Evolutionary conservation across 2,329 filamentous ascomycete genomes (phyloP).

Genomic region (Aspergillus aculeatus): DNA sequence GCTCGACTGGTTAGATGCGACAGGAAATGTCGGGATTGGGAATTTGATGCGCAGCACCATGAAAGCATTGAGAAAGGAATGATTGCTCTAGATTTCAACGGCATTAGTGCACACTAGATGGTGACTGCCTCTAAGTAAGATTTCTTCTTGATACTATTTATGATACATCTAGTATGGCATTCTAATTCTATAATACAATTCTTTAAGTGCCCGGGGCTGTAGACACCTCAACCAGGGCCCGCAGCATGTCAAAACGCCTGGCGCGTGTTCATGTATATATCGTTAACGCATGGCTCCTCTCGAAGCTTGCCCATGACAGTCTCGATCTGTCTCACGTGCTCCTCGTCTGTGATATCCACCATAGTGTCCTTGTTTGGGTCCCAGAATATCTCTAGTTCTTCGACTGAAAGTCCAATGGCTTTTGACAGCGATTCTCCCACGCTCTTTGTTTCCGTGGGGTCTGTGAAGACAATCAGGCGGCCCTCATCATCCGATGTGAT

Average conservation of each 20-base stretch:
- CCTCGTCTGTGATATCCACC: constrained; percentile 59
- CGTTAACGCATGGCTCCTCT: constrained; percentile 72
- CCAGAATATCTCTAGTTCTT: constrained; percentile 80
- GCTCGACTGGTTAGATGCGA: constrained; percentile 63
- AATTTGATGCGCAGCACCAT: constrained; percentile 78
- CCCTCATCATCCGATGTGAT: constrained; percentile 62
- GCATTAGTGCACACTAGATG: no score
- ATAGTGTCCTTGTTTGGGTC: constrained; percentile 77
- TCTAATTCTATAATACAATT: background rate
- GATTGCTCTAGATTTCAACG: background rate
- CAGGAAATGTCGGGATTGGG: constrained; percentile 64
- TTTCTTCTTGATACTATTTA: background rate
- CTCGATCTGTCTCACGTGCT: constrained; percentile 57
- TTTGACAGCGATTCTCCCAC: constrained; percentile 64
- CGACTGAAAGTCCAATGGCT: constrained; percentile 64
- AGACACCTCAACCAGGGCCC: background rate
- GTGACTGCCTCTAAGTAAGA: background rate
- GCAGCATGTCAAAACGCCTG: constrained; percentile 25
- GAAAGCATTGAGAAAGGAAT: constrained; percentile 64
- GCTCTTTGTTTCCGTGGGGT: constrained; percentile 63
- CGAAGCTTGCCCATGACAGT: constrained; percentile 55
- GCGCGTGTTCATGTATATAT: constrained; percentile 69
- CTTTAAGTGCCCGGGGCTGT: background rate
- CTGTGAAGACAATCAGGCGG: constrained; percentile 68
- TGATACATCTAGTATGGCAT: background rate